These are phyloP conservation scores for Fraxinus latifolia DNA, from an alignment of 305 asterid species.

Conservation along the genomic window DNA sequence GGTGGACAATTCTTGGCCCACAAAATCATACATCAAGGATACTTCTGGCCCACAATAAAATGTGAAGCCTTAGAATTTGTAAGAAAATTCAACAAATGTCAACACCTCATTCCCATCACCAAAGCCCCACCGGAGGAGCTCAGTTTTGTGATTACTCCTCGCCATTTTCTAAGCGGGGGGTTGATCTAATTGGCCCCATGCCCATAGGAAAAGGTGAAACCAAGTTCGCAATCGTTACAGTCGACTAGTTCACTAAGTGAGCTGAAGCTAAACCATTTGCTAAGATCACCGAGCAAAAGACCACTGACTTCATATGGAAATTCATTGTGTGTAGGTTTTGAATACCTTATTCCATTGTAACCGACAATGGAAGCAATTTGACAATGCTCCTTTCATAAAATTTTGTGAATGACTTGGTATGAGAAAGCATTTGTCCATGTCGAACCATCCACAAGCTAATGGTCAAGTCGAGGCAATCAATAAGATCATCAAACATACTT, in stretches of 20 bases:
- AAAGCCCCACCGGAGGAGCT: background rate
- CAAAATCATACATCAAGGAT: background rate
- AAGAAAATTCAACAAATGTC: background rate
- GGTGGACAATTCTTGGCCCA: background rate
- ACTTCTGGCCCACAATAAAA: background rate
- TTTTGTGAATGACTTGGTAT: background rate
- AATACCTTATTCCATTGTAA: background rate
- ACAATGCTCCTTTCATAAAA: background rate
- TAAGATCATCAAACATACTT: too few species aligned
- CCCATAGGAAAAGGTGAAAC: background rate
- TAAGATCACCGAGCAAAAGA: background rate
- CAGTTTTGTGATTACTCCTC: background rate
- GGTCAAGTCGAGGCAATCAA: too few species aligned
- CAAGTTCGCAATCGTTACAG: background rate
- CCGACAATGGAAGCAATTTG: too few species aligned
- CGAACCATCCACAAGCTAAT: background rate
- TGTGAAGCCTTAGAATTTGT: background rate
- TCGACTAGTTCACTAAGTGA: background rate
- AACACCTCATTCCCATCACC: background rate
- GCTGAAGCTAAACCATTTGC: background rate
- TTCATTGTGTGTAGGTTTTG: background rate
- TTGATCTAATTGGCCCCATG: too few species aligned
- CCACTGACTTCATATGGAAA: background rate
- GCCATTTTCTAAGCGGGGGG: too few species aligned
- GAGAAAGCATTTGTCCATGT: background rate